Percentiles rank a stretch among this genome's conserved stretches.
phyloP scores from a whole-genome alignment of 495 filamentous ascomycete genomes.

The Saxispiralis lemnorum region DNA sequence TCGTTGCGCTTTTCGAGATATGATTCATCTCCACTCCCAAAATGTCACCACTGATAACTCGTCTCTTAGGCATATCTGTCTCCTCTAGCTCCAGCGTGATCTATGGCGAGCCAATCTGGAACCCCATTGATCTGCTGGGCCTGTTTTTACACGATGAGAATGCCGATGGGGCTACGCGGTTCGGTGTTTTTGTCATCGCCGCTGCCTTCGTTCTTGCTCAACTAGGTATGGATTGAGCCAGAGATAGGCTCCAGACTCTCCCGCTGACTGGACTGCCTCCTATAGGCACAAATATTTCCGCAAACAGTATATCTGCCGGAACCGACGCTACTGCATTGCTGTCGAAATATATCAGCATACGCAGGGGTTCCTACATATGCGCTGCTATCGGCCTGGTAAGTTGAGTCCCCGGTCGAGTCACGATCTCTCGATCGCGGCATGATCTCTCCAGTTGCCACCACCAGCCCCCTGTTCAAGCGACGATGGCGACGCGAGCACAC shows the following conservation, averaged over 20 bases:
- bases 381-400: slow-evolving; percentile 49
- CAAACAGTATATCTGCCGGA: slow-evolving; percentile 44
- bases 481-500: no score
- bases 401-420: no score
- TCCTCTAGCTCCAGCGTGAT: slow-evolving; percentile 72
- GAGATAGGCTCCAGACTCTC: no score
- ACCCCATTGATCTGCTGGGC: slow-evolving; percentile 59
- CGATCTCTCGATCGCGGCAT: no score
- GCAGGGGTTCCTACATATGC: slow-evolving; percentile 80
- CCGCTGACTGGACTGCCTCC: no score
- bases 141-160: slow-evolving; percentile 58
- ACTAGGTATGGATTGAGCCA: slow-evolving; percentile 27
- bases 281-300: slow-evolving; percentile 67
- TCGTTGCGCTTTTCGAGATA: slow-evolving; percentile 15
- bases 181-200: slow-evolving; percentile 78
- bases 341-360: slow-evolving; percentile 72
- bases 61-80: slow-evolving; percentile 56
- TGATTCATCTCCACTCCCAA: no score
- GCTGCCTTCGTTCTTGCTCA: slow-evolving; percentile 72
- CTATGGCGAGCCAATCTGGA: slow-evolving; percentile 66
- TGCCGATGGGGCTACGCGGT: slow-evolving; percentile 52
- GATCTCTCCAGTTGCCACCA: no score
- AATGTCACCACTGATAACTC: no score
- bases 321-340: slow-evolving; percentile 85
- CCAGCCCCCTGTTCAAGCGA: no score